Evolutionary conservation across 1,139 yeast genomes (phyloP).

Genomic region (Nakaseomyces delphensis): DNA sequence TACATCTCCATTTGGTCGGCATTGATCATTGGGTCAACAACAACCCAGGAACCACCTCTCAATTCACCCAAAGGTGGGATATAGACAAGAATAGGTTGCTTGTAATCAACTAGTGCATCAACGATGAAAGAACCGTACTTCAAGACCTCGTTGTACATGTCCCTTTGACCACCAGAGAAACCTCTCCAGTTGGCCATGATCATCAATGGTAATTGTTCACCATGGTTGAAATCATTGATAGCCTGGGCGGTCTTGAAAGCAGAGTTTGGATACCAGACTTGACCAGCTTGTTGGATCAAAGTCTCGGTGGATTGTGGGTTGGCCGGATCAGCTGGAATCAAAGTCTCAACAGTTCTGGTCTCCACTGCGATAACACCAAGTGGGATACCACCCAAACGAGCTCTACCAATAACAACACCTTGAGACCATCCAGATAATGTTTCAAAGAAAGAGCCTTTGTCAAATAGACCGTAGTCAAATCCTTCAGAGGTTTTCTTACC

Average conservation of each 20-base stretch:
- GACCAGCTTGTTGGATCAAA: conserved; percentile 91
- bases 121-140: conserved; percentile 95
- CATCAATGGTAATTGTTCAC: conserved; percentile 96
- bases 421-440: conserved; percentile 98
- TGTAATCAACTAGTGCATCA: conserved; percentile 90
- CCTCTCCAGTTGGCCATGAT: conserved; percentile 99
- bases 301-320: conserved; percentile 89
- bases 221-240: conserved; percentile 90
- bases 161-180: conserved; percentile 99
- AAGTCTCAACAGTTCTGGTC: conserved; percentile 78
- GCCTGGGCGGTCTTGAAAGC: conserved; percentile 99
- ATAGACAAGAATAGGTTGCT: conserved; percentile 92
- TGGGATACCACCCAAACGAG: conserved; percentile 97
- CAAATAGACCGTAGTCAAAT: conserved; percentile 83
- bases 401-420: conserved; percentile 98
- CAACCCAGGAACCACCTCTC: conserved; percentile 99
- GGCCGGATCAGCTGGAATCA: conserved; percentile 96
- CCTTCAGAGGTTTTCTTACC: conserved; percentile 68
- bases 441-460: conserved; percentile 87
- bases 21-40: conserved; percentile 96
- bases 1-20: conserved; percentile 98
- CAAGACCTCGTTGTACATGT: conserved; percentile 96
- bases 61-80: conserved; percentile 97
- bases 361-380: conserved; percentile 97
- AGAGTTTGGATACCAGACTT: conserved; percentile 98